These are phyloP conservation scores for Fomes fomentarius DNA, from an alignment of 1,284 basidiomycete genomes.

Conservation along the genomic window DNA sequence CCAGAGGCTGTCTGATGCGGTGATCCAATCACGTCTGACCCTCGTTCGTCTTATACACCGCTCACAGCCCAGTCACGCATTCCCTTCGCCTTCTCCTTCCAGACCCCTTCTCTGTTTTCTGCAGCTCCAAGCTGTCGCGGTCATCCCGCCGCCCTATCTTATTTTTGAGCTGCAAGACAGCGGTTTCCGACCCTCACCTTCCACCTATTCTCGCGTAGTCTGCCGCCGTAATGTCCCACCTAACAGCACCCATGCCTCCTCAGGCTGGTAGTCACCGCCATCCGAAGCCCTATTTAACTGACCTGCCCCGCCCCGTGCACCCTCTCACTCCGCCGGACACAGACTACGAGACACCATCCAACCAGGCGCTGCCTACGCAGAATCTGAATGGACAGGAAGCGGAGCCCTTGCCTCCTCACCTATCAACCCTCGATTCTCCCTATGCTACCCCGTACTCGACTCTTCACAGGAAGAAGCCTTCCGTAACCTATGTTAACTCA, in stretches of 20 bases:
- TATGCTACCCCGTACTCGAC: constrained; percentile 31
- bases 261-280: constrained; percentile 44
- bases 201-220: constrained; percentile 13
- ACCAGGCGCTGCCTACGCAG: constrained; percentile 22
- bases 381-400: constrained; percentile 29
- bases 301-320: constrained; percentile 45
- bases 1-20: constrained; percentile 20
- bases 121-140: constrained; percentile 5
- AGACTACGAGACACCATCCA: constrained; percentile 40
- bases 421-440: constrained; percentile 14
- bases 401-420: constrained; percentile 24
- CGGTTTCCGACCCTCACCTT: constrained; percentile 16
- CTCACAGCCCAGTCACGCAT: constrained; percentile 13
- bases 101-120: constrained; percentile 6
- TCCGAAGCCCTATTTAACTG: constrained; percentile 48
- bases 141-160: constrained; percentile 1
- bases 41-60: constrained; percentile 8
- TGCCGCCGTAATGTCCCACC: constrained; percentile 22
- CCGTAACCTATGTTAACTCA: constrained; percentile 61
- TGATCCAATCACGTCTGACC: constrained; percentile 26
- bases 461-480: constrained; percentile 47
- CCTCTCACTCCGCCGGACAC: constrained; percentile 61
- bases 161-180: constrained; percentile 31
- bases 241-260: constrained; percentile 28
- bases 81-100: constrained; percentile 11